Percentiles rank a stretch among this genome's conserved stretches.
These are phyloP conservation scores for Fomes fomentarius DNA, from an alignment of 1,284 basidiomycete species.

Conservation along the genomic window DNA sequence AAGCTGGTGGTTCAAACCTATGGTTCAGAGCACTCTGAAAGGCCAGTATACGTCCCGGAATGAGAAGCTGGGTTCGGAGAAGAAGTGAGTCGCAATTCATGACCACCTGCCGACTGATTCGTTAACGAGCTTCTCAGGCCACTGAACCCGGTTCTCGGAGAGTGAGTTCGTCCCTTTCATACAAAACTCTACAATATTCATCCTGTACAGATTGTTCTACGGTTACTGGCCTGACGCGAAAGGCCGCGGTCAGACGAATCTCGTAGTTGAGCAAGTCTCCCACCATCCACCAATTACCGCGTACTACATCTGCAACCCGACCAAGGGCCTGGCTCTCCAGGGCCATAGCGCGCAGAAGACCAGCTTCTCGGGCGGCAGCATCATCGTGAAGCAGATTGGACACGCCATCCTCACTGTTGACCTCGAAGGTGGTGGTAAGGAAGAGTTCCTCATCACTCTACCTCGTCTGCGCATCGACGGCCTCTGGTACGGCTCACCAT, in stretches of 20 bases:
- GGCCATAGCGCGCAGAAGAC: conserved; percentile 99
- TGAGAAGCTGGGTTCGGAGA: conserved; percentile 94
- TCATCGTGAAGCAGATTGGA: conserved; percentile 94
- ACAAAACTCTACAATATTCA: background rate
- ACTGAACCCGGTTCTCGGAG: conserved; percentile 94
- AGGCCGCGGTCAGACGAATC: conserved; percentile 81
- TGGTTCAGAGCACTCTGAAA: conserved; percentile 81
- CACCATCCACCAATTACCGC: conserved; percentile 92
- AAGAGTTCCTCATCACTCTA: conserved; percentile 90
- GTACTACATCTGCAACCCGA: conserved; percentile 84
- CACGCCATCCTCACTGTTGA: conserved; percentile 85
- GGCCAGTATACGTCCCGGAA: conserved; percentile 94
- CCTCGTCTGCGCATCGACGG: conserved; percentile 65
- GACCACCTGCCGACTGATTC: too few species aligned
- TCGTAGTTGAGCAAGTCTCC: conserved; percentile 97
- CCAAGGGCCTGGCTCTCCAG: conserved; percentile 79
- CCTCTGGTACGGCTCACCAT: conserved; percentile 69
- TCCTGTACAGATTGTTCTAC: conserved; percentile 74
- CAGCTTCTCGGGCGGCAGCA: conserved; percentile 77
- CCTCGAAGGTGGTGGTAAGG: conserved; percentile 57
- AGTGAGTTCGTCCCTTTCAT: conserved; percentile 57
- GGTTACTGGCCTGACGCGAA: conserved; percentile 86
- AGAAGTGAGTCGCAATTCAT: conserved; percentile 66
- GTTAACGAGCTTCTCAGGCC: conserved; percentile 53
- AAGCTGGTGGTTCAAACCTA: background rate